A percentile compares a stretch with the other conserved stretches of the same genome.
These are phyloP conservation scores for Saccharomyces eubayanus DNA, from an alignment of 805 yeast species.

Conservation along the genomic window DNA sequence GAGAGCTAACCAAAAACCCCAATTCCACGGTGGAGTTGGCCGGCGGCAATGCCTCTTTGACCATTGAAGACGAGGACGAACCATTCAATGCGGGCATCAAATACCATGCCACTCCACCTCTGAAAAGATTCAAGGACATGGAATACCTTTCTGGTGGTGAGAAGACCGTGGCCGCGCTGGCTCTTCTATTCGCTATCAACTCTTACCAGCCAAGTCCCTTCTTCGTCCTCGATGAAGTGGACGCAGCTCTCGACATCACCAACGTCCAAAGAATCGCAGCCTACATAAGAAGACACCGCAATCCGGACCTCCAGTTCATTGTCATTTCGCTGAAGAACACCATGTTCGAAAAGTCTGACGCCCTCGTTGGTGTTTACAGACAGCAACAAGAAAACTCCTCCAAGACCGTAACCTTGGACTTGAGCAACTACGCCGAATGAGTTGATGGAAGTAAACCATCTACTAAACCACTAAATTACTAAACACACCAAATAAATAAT, in stretches of 20 bases:
- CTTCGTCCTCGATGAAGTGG: conserved; percentile 94
- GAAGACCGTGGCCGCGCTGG: conserved; percentile 91
- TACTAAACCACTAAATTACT: neutral
- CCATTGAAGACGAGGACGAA: conserved; percentile 81
- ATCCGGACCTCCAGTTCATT: conserved; percentile 78
- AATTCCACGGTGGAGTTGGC: conserved; percentile 54
- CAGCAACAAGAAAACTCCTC: conserved; percentile 70
- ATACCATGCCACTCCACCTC: conserved; percentile 94
- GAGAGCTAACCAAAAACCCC: conserved; percentile 64
- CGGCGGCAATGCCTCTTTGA: conserved; percentile 90
- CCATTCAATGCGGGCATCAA: conserved; percentile 78
- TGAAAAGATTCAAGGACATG: conserved; percentile 88
- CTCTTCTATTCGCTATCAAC: conserved; percentile 83
- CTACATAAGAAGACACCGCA: conserved; percentile 67
- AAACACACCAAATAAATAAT: neutral
- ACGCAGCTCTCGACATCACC: conserved; percentile 89
- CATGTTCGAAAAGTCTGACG: conserved; percentile 79
- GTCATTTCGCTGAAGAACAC: conserved; percentile 86
- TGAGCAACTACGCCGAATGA: conserved; percentile 48
- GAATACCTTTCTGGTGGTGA: conserved; percentile 93
- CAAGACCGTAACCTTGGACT: conserved; percentile 62
- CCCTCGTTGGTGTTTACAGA: conserved; percentile 86
- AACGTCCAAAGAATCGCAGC: conserved; percentile 84
- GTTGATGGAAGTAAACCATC: neutral
- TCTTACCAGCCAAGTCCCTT: conserved; percentile 90